Percentiles rank a stretch among this genome's conserved stretches.
These are phyloP conservation scores for Dioszegia aurantiaca DNA, from an alignment of 768 basidiomycete genomes.

Conservation along the genomic window DNA sequence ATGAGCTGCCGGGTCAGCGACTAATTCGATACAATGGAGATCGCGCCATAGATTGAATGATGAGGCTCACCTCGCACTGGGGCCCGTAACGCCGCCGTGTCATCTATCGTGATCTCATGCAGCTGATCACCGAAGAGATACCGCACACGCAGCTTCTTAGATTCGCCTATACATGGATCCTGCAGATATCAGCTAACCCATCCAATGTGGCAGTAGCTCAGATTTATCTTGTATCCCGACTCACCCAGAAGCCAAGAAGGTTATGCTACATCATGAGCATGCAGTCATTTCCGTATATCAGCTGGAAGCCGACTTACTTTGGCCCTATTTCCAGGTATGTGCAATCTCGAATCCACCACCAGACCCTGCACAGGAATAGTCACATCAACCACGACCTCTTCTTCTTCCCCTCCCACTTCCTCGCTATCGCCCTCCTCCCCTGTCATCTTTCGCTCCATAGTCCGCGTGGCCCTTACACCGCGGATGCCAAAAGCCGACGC, in stretches of 20 bases:
- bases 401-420: slow-evolving; percentile 49
- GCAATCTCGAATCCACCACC: slow-evolving; percentile 72
- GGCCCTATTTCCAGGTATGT: slow-evolving; percentile 69
- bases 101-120: slow-evolving; percentile 75
- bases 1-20: too few relatives aligned
- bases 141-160: slow-evolving; percentile 67
- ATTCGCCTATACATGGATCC: slow-evolving; percentile 72
- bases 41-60: not conserved
- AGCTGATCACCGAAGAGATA: slow-evolving; percentile 71
- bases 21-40: too few relatives aligned
- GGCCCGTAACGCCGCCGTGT: slow-evolving; percentile 60
- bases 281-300: not conserved
- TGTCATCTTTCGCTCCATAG: not conserved
- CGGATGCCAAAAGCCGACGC: slow-evolving; percentile 46
- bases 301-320: slow-evolving; percentile 60
- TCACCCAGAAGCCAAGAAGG: slow-evolving; percentile 73
- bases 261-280: slow-evolving; percentile 57
- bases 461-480: slow-evolving; percentile 48
- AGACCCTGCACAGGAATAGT: slow-evolving; percentile 77
- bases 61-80: slow-evolving; percentile 40
- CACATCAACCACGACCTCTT: slow-evolving; percentile 68
- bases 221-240: too few relatives aligned
- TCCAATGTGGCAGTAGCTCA: too few relatives aligned
- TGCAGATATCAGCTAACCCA: slow-evolving; percentile 12
- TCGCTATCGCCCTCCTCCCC: not conserved